A percentile compares a stretch with the other conserved stretches of the same genome.
Evolutionary conservation across 179 eudicot genomes (phyloP).

Genomic region (Silene coronaria): DNA sequence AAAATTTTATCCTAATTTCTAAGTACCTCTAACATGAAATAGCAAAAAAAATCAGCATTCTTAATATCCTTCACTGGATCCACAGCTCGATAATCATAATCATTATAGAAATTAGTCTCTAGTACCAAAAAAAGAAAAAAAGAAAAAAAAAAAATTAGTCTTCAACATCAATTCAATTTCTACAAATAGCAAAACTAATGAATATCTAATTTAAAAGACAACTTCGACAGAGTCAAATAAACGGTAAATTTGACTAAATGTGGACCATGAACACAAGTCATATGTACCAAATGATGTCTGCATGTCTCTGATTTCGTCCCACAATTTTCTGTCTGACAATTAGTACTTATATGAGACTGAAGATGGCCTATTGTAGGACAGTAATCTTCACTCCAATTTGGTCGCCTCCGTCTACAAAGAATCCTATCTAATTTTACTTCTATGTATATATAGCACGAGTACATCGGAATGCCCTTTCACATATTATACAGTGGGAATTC

Average conservation of each 20-base stretch:
- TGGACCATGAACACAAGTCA: slow-evolving; percentile 17
- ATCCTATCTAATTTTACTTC: slow-evolving; percentile 20
- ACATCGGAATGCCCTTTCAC: slow-evolving; percentile 24
- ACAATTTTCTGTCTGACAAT: background rate
- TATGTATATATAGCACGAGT: slow-evolving; percentile 19
- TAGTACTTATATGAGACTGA: background rate
- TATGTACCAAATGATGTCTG: background rate
- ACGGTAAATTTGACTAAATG: slow-evolving; percentile 19
- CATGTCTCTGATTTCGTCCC: background rate
- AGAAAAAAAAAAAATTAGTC: too few species aligned
- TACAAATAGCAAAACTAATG: background rate
- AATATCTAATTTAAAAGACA: background rate
- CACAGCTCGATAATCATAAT: background rate
- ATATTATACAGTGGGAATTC: slow-evolving; percentile 27
- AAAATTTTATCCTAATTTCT: too few species aligned
- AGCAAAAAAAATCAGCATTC: background rate
- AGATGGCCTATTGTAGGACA: background rate
- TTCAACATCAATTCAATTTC: background rate
- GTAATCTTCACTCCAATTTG: slow-evolving; percentile 1
- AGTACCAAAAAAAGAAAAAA: too few species aligned
- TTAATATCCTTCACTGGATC: background rate
- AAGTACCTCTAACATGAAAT: background rate
- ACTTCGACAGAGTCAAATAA: slow-evolving; percentile 13
- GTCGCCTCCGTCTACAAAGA: slow-evolving; percentile 14
- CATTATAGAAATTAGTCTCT: background rate